Evolutionary conservation across 2,329 filamentous ascomycete species (phyloP), one percentile per base, ranked within the genome.

Genomic region (Geosmithia morbida): DNA sequence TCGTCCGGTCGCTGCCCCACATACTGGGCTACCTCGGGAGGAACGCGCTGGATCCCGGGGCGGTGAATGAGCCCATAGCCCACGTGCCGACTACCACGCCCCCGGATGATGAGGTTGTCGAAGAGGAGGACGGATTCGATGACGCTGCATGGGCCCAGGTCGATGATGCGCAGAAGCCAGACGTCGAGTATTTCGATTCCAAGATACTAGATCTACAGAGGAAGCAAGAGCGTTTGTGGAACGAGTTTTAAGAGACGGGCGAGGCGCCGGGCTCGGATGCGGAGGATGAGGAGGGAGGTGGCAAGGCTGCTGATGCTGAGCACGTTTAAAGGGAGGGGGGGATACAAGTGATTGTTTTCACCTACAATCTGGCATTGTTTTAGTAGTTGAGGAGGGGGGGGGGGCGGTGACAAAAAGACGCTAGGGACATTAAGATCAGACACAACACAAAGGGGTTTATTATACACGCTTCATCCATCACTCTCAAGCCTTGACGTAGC

Each of bases 21-120:
- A 72, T 85, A 22, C 60, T 87, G 2, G 60, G 65, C 40, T 88
- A 81, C 71, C 66, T 88, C 37, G 64, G 77, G 45, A 65, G 75
- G 39, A 70, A 83, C 13, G 71, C 75, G 5, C 57, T 63, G 2
- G 52, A 58, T 2, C 48, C 57, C 0, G 51, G 50, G 5, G 73
- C 68, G 49, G 53, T 54, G 46, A 74, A 75, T 50, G 64, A 66
- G 0, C 52, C 56, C 8, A 58, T 69, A 40, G 49, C 56, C 1
- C 56, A 68, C 18, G 49, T 53, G 16, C 37, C 39, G 19, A 43
- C 8, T 7, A n/a, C 41, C 6, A 13, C 16, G 2, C 39, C 44
- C 22, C 46, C 48, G 7, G 52, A 59, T 14, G 48, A 51, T 19
- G 16, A 42, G 8, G 26, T 1, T 5, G 7, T 14, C 10, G 30